Base-by-base conservation (phyloP, 176 grass and related monocot genomes). In the Oryza officinalis region DNA sequence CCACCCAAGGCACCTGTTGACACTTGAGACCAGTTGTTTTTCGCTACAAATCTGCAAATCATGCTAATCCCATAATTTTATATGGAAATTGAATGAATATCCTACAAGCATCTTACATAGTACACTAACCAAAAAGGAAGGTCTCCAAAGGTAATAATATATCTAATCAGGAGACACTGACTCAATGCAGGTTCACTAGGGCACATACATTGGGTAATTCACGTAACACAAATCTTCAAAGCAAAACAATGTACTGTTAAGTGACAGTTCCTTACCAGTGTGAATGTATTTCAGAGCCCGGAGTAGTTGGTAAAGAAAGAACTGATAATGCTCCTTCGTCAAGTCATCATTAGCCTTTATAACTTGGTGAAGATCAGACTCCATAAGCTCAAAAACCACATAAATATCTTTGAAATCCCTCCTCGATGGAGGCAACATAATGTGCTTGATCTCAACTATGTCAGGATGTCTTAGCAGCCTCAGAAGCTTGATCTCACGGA, bases 371-470 rank as follows among this genome's bases (percentile, higher is more conserved):
- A 99, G 88, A 89, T 99, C 96, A 1, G 93, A 96, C 79, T 99
- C 96, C 96, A 99, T 99, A 25, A 99, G 93, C 86, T 99, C 96
- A 67, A 99, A 99, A 81, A 99, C 96, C 65, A 99, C 96, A 93
- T 90, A 99, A 79, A 99, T 99, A 86, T 99, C 96, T 85, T 96
- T 99, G 80, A 99, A 99, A 26, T 94, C 93, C 66, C 89, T 90
- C 83, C 91, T 92, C 72, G 96, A 99, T 85, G 96, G 93, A 74
- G 96, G 96, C 75, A 99, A 11, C 96, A 99, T 99, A 40, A 99
- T 99, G 87, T 99, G 96, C 71, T 99, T 99, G 75, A 99, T 99
- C 75, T 99, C 96, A 65, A 99, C 96, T 73, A 99, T 99, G 67
- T 99, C 96, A 81, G 96, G 96, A 92, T 99, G 96, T 71, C 96